phyloP scores from a whole-genome alignment of 495 filamentous ascomycete genomes.

The Pseudevernia furfuracea region DNA sequence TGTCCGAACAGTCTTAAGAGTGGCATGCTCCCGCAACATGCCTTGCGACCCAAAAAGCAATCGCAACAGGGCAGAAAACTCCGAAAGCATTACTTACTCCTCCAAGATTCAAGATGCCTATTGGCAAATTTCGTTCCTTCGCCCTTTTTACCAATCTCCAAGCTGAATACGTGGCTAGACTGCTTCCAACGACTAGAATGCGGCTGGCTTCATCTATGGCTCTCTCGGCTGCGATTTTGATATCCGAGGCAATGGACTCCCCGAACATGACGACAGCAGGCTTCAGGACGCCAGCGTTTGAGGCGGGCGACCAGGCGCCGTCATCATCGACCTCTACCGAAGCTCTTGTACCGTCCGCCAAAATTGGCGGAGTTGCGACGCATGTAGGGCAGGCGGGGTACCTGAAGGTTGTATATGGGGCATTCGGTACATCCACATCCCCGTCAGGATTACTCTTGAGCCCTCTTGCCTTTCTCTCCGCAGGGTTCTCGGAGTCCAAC shows the following conservation, averaged over 20 bases:
- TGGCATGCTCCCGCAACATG: too few species aligned
- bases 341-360: slow-evolving; percentile 48
- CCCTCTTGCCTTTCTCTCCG: slow-evolving; percentile 57
- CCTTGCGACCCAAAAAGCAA: too few species aligned
- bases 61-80: too few species aligned
- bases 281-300: slow-evolving; percentile 76
- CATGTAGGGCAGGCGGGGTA: slow-evolving; percentile 88
- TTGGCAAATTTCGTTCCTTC: slow-evolving; percentile 70
- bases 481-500: slow-evolving; percentile 66
- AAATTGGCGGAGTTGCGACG: slow-evolving; percentile 53
- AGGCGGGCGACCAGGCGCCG: slow-evolving; percentile 65
- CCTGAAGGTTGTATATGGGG: slow-evolving; percentile 79
- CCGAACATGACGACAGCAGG: slow-evolving; percentile 94
- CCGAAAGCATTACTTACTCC: too few species aligned
- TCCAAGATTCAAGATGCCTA: slow-evolving; percentile 77
- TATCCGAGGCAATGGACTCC: slow-evolving; percentile 61
- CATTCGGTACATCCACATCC: slow-evolving; percentile 83
- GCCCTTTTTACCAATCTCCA: slow-evolving; percentile 84
- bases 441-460: slow-evolving; percentile 88
- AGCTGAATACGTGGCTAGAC: slow-evolving; percentile 87
- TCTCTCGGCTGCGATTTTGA: slow-evolving; percentile 70
- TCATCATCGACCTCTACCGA: slow-evolving; percentile 67
- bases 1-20: too few species aligned
- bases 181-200: slow-evolving; percentile 77
- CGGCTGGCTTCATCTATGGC: slow-evolving; percentile 67